phyloP scores from a whole-genome alignment of 768 basidiomycete genomes.

The Phylloporus rhodoxanthus region DNA sequence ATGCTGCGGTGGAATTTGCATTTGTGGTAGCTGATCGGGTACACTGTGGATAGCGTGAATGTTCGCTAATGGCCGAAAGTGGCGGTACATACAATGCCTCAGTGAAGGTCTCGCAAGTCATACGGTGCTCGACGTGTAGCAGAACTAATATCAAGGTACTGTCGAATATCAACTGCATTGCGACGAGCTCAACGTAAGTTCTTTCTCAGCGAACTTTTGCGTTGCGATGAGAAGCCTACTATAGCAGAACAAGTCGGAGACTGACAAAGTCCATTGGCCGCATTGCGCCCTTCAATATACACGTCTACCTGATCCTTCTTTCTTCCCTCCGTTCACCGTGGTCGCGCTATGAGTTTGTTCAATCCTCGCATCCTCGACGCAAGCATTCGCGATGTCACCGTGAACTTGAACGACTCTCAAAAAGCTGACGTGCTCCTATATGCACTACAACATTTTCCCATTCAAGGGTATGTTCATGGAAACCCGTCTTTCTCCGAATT shows the following conservation, averaged over 20 bases:
- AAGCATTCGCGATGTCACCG: slow-evolving; percentile 62
- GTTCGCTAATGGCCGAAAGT: no score
- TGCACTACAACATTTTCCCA: slow-evolving; percentile 76
- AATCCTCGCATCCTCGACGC: slow-evolving; percentile 75
- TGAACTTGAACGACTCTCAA: slow-evolving; percentile 53
- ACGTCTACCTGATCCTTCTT: not conserved
- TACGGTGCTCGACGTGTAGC: no score
- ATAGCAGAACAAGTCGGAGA: not conserved
- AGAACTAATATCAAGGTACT: no score
- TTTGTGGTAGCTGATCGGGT: no score
- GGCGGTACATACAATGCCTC: no score
- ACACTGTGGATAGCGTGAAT: no score
- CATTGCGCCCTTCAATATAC: slow-evolving; percentile 8
- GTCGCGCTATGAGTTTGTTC: slow-evolving; percentile 49
- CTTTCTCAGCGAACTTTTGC: not conserved
- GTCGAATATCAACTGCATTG: no score
- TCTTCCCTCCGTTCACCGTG: not conserved
- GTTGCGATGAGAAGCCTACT: slow-evolving; percentile 7
- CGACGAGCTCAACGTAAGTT: no score
- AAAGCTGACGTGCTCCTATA: slow-evolving; percentile 69
- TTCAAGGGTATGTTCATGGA: slow-evolving; percentile 48
- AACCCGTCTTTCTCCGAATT: not conserved
- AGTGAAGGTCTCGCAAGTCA: no score
- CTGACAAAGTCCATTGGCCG: slow-evolving; percentile 13
- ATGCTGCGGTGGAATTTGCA: no score